Base-by-base conservation (phyloP, 306 rosid genomes). In the Cucumis sativus region DNA sequence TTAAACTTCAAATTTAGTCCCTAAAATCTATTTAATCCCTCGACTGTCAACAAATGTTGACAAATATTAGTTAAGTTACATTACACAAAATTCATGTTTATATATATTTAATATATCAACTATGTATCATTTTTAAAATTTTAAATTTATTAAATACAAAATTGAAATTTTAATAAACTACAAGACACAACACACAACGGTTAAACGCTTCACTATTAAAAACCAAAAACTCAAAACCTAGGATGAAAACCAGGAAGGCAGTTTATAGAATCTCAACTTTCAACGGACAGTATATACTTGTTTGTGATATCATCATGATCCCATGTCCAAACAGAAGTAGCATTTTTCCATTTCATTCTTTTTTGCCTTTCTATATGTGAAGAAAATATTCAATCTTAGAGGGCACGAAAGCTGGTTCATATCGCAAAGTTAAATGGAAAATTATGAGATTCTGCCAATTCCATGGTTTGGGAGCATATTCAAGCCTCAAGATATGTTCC, bases 381-480 rank as follows among this genome's bases (percentile, higher is more conserved):
- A 14, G 37, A 66, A 1, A 67, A n/a, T 55, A 71, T 21, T 69
- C 65, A 80, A 70, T 20, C 49, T 28, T 58, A 58, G 20, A 17
- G 67, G 20, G 30, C 28, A 43, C 56, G 41, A 21, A 43, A 61
- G 57, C 33, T 61, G 64, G 21, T 75, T 65, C 71, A 70, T 55
- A 60, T 37, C 28, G 79, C 75, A 70, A 45, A 25, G 49, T 41
- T 20, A 4, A 33, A 74, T 49, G 61, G 37, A 74, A 64, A 69
- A 77, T 57, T 62, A 74, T 74, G 63, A 63, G 78, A 79, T 62
- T 76, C 75, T 55, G 65, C 79, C 79, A 69, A 51, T 76, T 81
- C 76, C 76, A 54, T 49, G 45, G 76, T 51, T 76, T 72, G 10
- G 65, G 72, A 61, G 55, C 81, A 72, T 72, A 28, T 54, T 25